Conservation (phyloP, 2,329 filamentous ascomycete genomes). For the Sclerotinia glacialis region DNA sequence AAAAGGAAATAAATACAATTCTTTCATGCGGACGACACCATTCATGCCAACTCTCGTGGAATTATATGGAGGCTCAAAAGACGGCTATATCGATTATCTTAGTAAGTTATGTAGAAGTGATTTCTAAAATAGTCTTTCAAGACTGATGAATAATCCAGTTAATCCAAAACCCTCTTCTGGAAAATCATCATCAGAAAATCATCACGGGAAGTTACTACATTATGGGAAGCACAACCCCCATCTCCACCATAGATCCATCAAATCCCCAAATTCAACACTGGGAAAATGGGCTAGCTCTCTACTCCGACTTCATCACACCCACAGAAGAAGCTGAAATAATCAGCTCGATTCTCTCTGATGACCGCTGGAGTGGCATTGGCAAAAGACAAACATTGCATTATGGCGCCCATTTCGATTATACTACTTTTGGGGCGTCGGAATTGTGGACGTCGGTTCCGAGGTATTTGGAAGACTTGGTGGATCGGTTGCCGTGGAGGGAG, state of each 20-base stretch:
- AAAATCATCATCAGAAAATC: not conserved
- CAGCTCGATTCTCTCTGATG: not conserved
- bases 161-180: not conserved
- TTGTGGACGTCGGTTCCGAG: not conserved
- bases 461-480: not conserved
- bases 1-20: not conserved
- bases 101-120: no score
- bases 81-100: not conserved
- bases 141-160: not conserved
- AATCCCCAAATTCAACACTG: not conserved
- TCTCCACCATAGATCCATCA: not conserved
- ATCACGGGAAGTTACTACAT: not conserved
- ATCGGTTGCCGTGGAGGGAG: not conserved
- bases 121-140: not conserved
- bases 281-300: constrained; percentile 10
- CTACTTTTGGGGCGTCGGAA: constrained; percentile 11
- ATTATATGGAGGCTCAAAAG: not conserved
- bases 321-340: constrained; percentile 7
- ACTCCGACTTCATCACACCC: constrained; percentile 2
- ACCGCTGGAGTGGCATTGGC: not conserved
- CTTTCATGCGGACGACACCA: not conserved
- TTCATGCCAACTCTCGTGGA: not conserved
- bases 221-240: not conserved
- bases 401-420: constrained; percentile 16
- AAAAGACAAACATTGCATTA: constrained; percentile 13